These are phyloP conservation scores for Fusarium torulosum DNA, from an alignment of 2,329 filamentous ascomycete genomes.

Conservation along the genomic window DNA sequence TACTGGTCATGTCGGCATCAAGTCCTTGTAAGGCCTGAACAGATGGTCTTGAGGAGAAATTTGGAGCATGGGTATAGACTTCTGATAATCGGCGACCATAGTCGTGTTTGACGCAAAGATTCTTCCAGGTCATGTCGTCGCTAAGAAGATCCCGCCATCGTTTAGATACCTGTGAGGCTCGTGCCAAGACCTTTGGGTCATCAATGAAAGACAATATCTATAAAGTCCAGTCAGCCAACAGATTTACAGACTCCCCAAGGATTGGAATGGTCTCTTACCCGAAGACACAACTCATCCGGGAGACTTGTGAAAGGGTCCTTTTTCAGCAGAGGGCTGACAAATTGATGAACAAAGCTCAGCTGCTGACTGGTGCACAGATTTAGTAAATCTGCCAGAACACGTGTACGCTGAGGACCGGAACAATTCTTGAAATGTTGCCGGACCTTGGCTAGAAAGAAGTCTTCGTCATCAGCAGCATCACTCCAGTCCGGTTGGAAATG, in stretches of 20 bases:
- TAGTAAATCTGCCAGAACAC: slow-evolving; percentile 86
- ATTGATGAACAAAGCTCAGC: slow-evolving; percentile 95
- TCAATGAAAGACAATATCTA: slow-evolving; percentile 97
- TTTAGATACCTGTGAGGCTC: slow-evolving; percentile 95
- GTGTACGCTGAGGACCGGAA: slow-evolving; percentile 80
- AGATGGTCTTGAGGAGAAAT: slow-evolving; percentile 49
- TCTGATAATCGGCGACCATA: slow-evolving; percentile 75
- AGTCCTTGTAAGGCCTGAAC: slow-evolving; percentile 50
- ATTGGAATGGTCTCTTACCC: slow-evolving; percentile 71
- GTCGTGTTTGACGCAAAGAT: slow-evolving; percentile 94
- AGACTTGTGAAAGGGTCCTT: slow-evolving; percentile 95
- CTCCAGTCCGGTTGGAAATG: slow-evolving; percentile 78
- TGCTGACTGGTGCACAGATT: slow-evolving; percentile 96
- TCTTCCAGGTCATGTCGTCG: slow-evolving; percentile 99
- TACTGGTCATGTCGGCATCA: slow-evolving; percentile 54
- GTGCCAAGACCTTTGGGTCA: slow-evolving; percentile 91
- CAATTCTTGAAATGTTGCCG: slow-evolving; percentile 84
- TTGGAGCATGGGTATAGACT: slow-evolving; percentile 55
- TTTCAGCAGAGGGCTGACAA: slow-evolving; percentile 92
- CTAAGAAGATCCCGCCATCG: slow-evolving; percentile 93
- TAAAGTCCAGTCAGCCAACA: slow-evolving; percentile 10
- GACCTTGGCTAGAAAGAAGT: slow-evolving; percentile 83
- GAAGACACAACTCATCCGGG: slow-evolving; percentile 91
- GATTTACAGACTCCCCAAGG: not conserved
- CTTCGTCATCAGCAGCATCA: slow-evolving; percentile 82